phyloP scores from a whole-genome alignment of 2,329 filamentous ascomycete genomes.

The Ophiostoma himal-ulmi region DNA sequence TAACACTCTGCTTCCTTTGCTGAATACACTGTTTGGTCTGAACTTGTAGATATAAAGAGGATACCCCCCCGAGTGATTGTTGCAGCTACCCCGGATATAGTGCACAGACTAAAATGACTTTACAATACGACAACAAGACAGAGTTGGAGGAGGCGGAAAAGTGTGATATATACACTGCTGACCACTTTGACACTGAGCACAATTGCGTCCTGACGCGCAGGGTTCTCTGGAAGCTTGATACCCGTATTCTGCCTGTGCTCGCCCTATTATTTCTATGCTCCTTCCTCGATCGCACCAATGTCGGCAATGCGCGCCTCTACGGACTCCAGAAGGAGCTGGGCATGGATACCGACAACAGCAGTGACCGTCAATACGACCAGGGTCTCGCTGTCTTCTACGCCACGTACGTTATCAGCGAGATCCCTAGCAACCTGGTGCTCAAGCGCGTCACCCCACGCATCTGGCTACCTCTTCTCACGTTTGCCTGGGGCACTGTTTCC shows the following conservation, averaged over 20 bases:
- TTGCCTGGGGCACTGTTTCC: slow-evolving; percentile 53
- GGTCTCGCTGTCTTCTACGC: slow-evolving; percentile 61
- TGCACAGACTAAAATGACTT: not conserved
- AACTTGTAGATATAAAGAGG: not conserved
- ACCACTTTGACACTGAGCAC: slow-evolving; percentile 8
- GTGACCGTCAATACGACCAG: slow-evolving; percentile 56
- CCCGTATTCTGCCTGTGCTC: slow-evolving; percentile 58
- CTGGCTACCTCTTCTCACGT: slow-evolving; percentile 54
- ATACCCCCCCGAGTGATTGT: not conserved
- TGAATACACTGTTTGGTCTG: too few relatives aligned
- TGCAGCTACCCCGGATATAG: not conserved
- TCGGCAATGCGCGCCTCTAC: slow-evolving; percentile 63
- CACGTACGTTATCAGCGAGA: slow-evolving; percentile 56
- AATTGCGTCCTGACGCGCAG: slow-evolving; percentile 34
- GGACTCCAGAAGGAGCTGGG: slow-evolving; percentile 53
- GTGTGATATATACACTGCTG: not conserved
- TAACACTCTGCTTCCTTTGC: not conserved
- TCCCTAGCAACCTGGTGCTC: slow-evolving; percentile 59
- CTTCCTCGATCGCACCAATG: slow-evolving; percentile 63
- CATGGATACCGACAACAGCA: slow-evolving; percentile 45
- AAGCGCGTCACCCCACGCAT: slow-evolving; percentile 55
- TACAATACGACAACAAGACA: slow-evolving; percentile 7
- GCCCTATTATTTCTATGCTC: slow-evolving; percentile 61
- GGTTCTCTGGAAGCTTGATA: slow-evolving; percentile 50
- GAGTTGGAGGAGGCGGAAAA: slow-evolving; percentile 42